Evolutionary conservation across 768 basidiomycete genomes (phyloP), one percentile per base, ranked within the genome.

Genomic region (Amanita muscaria): DNA sequence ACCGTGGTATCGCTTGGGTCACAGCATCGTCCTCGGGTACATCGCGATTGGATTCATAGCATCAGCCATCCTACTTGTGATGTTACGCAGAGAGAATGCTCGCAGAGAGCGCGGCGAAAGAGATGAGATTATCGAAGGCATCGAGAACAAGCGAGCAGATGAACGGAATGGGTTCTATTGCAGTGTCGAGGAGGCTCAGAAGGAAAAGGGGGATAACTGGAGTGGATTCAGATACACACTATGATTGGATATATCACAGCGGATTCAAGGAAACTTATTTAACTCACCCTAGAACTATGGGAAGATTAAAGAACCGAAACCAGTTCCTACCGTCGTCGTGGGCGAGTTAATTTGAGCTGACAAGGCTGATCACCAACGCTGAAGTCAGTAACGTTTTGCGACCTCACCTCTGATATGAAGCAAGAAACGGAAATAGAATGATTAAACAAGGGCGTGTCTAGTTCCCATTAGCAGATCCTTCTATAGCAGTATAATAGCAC

Each of bases 141-240:
- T 65, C 6, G 69, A 72, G 24, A 69, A 71, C 49, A 64, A 65
- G 48, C 47, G 49, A 14, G 74, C 67, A 2, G 53, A 72, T 42
- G 69, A 68, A 41, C 64, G 61, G 35, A 83, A 83, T 53, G 81
- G 81, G 3, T 62, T 52, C 22, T 80, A 67, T 50, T 60, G 63
- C 42, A 77, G 64, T 47, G 62, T 76, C n/a, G 69, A 76, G 41
- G 76, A 72, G 16, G 83, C 82, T 14, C 71, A 70, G 49, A 64
- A 59, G 18, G 72, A 73, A 33, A 84, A 81, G 53, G 83, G 83
- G 3, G 84, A 85, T 52, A 59, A 68, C 41, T 86, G 82, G 83
- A 85, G 82, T 54, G 80, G 83, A n/a, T 86, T 83, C 59, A 69
- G 77, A 48, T 85, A 85, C 61, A 73, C 69, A 2, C 52, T 77